Conservation (phyloP, 257 asterid genomes). For the Jacaranda copaia region DNA sequence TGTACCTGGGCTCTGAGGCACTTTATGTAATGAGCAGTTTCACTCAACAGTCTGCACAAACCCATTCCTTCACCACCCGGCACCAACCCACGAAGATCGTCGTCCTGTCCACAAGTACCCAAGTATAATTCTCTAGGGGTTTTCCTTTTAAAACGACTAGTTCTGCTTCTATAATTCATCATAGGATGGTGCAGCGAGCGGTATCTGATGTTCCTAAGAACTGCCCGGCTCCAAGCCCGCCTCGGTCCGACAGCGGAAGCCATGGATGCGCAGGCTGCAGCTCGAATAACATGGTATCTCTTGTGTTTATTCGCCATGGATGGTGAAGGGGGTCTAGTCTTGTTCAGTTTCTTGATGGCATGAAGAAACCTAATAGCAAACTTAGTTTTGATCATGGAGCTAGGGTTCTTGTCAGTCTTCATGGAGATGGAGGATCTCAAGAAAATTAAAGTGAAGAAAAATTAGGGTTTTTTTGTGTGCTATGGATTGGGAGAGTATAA, state of each 20-base stretch:
- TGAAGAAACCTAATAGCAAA: conserved; percentile 58
- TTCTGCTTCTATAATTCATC: neutral
- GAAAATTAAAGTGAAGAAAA: neutral
- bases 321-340: conserved; percentile 3
- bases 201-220: conserved; percentile 52
- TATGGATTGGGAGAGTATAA: neutral
- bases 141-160: neutral
- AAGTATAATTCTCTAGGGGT: conserved; percentile 43
- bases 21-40: conserved; percentile 77
- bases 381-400: conserved; percentile 52
- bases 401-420: conserved; percentile 39
- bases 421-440: neutral
- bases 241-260: conserved; percentile 74
- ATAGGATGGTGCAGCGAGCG: neutral
- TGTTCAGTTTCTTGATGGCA: conserved; percentile 61
- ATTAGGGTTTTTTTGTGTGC: conserved; percentile 52
- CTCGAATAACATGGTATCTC: conserved; percentile 50
- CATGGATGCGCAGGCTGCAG: conserved; percentile 69
- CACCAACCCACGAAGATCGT: conserved; percentile 55
- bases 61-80: conserved; percentile 79
- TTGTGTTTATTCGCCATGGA: conserved; percentile 15
- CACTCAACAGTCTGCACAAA: conserved; percentile 57
- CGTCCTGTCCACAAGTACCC: conserved; percentile 29
- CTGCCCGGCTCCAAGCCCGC: conserved; percentile 75
- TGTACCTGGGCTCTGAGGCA: conserved; percentile 78